Evolutionary conservation across 2,329 filamentous ascomycete species (phyloP), one percentile per base, ranked within the genome.

Genomic region (Graphilbum sp.): DNA sequence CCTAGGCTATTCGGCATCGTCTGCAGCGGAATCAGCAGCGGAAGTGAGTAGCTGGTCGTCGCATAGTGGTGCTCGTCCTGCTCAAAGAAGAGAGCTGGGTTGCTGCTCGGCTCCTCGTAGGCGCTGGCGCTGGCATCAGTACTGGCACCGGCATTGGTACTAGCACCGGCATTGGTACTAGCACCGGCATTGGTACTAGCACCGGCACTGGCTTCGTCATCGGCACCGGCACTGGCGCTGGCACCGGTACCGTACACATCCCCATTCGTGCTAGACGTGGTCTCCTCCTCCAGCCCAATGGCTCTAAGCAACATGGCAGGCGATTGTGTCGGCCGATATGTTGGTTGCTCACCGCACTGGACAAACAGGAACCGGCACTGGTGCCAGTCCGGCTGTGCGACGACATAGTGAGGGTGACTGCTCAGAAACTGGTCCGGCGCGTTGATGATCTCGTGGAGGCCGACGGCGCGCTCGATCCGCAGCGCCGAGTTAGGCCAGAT

Each of bases 391-490:
- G 79, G 59, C 33, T 85, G 64, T 20, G 69, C 54, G 1, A 94
- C 75, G 9, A 94, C 87, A 34, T 82, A 75, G 56, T 76, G 73
- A 0, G 78, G 78, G 0, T 0, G 45, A 0, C 9, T 48, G 43
- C 60, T 67, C 5, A 66, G 54, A 49, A 82, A 94, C 33, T 77
- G 50, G 0, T 54, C 36, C 0, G 84, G 75, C 0, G 66, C 64
- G 51, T 94, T 94, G 49, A 93, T 74, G 33, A 95, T 75, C 53
- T 95, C 87, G 49, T 87, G 90, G 34, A 95, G 59, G 24, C 82
- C 81, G 33, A 94, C 59, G 1, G 78, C 78, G 1, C 49, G 49
- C 1, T 45, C 49, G 19, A 84, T 62, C 11, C 67, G 62, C 24
- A 94, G 59, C 10, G 65, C 58, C 18, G 82, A 90, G 29, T 69